Evolutionary conservation across 2,329 filamentous ascomycete species (phyloP), one percentile per base, ranked within the genome.

Genomic region (Amylocarpus encephaloides): DNA sequence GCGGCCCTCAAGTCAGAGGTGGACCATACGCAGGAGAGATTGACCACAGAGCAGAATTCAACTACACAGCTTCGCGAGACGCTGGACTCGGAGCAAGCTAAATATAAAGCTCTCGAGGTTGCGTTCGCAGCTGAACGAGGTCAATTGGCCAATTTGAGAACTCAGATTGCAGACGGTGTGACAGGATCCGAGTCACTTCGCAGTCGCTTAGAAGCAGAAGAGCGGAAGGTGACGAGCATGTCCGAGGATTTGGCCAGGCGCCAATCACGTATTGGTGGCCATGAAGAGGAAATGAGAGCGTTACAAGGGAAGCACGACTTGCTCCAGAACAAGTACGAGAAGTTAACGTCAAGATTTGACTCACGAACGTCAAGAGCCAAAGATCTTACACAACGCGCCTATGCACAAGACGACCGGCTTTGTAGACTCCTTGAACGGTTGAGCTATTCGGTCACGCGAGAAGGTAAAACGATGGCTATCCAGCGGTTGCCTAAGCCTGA

Each of bases 361-460:
- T 76, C 80, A 41, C 86, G 89, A 41, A 85, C 85, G 36, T 73
- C 76, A 46, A 84, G 83, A 55, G 84, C 88, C 5, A 89, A 88
- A 65, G 88, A 96, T 56, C 73, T 97, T 11, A 94, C 90, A 1
- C 86, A 90, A 62, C 82, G 84, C 49, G 74, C 96, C 3, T 94
- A 88, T 65, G 77, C 82, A 1, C 88, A 95, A 54, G 91, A 93
- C 55, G 87, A 94, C 59, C 84, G 88, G 19, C 74, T 96, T n/a
- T 79, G 80, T 52, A 82, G 85, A 46, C 80, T 98, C 43, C 75
- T 98, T 0, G 91, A 97, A 64, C 81, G 89, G 29, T 76, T 97
- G 4, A 92, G 92, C 11, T 95, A 93, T 64, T 82, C 85, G 0
- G 78, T 97, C 13, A 81, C 82, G 2, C 82, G 88, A 32, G 82